Evolutionary conservation across 2,329 filamentous ascomycete genomes (phyloP).

Genomic region (Calycina marina): DNA sequence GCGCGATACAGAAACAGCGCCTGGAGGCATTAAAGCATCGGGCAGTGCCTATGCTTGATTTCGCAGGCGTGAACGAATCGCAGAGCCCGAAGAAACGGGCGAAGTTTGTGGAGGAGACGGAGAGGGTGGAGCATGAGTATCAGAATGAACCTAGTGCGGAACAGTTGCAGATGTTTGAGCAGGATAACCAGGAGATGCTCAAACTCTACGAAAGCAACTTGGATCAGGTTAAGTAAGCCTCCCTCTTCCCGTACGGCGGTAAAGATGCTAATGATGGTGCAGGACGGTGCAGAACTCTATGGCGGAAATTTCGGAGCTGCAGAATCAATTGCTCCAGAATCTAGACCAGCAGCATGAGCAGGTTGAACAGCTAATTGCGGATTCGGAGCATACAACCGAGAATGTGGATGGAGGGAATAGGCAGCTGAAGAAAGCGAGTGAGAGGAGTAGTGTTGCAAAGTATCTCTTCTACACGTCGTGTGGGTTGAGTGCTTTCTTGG

Average conservation of each 20-base stretch:
- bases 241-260: neutral
- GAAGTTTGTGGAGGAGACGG: constrained; percentile 8
- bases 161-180: constrained; percentile 84
- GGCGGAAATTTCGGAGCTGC: constrained; percentile 82
- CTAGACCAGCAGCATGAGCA: constrained; percentile 74
- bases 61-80: constrained; percentile 15
- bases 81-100: constrained; percentile 7
- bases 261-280: constrained; percentile 8
- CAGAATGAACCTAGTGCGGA: constrained; percentile 52
- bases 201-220: constrained; percentile 89
- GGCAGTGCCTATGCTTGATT: constrained; percentile 16
- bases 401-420: constrained; percentile 85
- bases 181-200: constrained; percentile 85
- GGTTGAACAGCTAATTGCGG: constrained; percentile 75
- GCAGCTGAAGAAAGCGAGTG: constrained; percentile 71
- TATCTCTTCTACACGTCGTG: constrained; percentile 71
- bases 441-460: constrained; percentile 56
- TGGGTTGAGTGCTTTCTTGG: constrained; percentile 57
- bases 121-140: constrained; percentile 14
- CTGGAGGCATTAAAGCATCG: constrained; percentile 64
- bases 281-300: constrained; percentile 83
- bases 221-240: constrained; percentile 76
- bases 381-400: constrained; percentile 67
- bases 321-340: constrained; percentile 77
- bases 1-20: constrained; percentile 81